Conservation (phyloP, 176 grass and related monocot species). For the Cocos nucifera region DNA sequence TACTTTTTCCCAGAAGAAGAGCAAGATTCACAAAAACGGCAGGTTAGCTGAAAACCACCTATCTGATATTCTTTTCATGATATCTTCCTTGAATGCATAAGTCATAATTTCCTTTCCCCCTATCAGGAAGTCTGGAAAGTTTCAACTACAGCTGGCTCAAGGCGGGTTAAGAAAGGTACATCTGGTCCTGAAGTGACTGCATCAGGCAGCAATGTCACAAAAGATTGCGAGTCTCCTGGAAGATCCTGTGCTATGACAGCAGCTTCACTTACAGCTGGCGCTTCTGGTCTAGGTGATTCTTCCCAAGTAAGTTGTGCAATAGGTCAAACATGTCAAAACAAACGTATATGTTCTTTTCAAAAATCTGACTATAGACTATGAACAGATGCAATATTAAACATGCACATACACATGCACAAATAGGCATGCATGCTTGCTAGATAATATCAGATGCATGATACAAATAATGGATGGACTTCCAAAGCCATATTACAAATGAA, state of each 20-base stretch:
- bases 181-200: conserved; percentile 41
- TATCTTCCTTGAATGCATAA: too few species aligned
- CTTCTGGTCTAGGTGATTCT: conserved; percentile 21
- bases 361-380: too few species aligned
- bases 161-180: conserved; percentile 59
- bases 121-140: conserved; percentile 91
- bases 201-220: conserved; percentile 36
- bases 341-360: too few species aligned
- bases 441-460: too few species aligned
- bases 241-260: conserved; percentile 4
- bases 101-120: conserved; percentile 5
- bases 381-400: too few species aligned
- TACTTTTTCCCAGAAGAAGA: conserved; percentile 97
- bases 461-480: too few species aligned
- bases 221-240: conserved; percentile 31
- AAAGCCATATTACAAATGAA: too few species aligned
- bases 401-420: too few species aligned
- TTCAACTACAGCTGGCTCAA: conserved; percentile 73
- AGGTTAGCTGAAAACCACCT: conserved; percentile 44
- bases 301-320: conserved; percentile 26
- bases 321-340: not conserved
- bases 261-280: conserved; percentile 5
- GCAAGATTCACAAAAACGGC: conserved; percentile 76
- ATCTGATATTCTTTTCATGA: conserved; percentile 14
- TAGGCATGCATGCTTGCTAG: too few species aligned